A percentile compares a stretch with the other conserved stretches of the same genome.
Conservation (phyloP, 768 basidiomycete genomes). For the Flagelloscypha sp. region DNA sequence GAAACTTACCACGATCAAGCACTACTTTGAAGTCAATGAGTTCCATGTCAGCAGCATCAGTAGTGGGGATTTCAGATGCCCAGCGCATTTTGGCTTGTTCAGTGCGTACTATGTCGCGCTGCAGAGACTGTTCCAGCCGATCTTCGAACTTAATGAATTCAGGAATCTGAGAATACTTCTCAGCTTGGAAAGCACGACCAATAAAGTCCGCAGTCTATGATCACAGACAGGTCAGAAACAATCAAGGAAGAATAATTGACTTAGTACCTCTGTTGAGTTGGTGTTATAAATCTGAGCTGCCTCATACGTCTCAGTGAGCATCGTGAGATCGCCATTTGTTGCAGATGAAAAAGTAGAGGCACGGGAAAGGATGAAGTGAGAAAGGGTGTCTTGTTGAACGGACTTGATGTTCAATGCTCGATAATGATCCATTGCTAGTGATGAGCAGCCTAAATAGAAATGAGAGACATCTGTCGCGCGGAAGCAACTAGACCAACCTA, state of each 20-base stretch:
- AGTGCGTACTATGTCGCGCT: slow-evolving; percentile 73
- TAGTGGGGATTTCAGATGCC: slow-evolving; percentile 59
- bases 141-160: slow-evolving; percentile 81
- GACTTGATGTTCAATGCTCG: slow-evolving; percentile 71
- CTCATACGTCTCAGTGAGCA: slow-evolving; percentile 68
- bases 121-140: slow-evolving; percentile 74
- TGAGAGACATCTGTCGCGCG: slow-evolving; percentile 1
- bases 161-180: slow-evolving; percentile 83
- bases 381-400: slow-evolving; percentile 83
- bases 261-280: slow-evolving; percentile 74
- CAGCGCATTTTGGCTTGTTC: slow-evolving; percentile 83
- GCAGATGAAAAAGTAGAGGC: slow-evolving; percentile 74
- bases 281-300: slow-evolving; percentile 73
- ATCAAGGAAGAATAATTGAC: slow-evolving; percentile 7
- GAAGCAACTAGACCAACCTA: slow-evolving; percentile 40
- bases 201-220: slow-evolving; percentile 71
- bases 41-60: slow-evolving; percentile 74
- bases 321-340: slow-evolving; percentile 66
- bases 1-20: slow-evolving; percentile 59
- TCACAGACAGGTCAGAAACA: slow-evolving; percentile 4
- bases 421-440: slow-evolving; percentile 72
- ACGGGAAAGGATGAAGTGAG: slow-evolving; percentile 73
- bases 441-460: slow-evolving; percentile 53
- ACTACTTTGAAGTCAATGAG: slow-evolving; percentile 79
- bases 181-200: slow-evolving; percentile 65